These are phyloP conservation scores for Curvularia hawaiiensis DNA, from an alignment of 2,329 filamentous ascomycete genomes.

Conservation along the genomic window DNA sequence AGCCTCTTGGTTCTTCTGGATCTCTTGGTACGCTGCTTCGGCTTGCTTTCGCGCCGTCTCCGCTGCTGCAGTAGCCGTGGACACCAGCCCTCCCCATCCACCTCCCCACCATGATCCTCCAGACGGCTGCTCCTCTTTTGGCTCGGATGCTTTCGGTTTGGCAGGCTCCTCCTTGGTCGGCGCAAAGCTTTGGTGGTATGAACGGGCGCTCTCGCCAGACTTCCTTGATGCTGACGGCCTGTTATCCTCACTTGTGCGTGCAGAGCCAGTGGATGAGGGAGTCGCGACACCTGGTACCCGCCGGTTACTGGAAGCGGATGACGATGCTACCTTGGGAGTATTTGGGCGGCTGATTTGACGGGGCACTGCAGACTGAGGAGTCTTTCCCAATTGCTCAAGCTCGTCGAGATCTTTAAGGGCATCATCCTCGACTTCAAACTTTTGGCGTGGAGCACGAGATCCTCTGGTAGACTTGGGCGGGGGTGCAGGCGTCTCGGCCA, in stretches of 20 bases:
- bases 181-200: conserved; percentile 73
- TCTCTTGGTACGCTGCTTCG: conserved; percentile 90
- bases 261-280: conserved; percentile 48
- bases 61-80: conserved; percentile 80
- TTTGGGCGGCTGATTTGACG: conserved; percentile 71
- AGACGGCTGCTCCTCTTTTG: conserved; percentile 53
- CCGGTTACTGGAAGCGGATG: conserved; percentile 49
- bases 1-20: conserved; percentile 94
- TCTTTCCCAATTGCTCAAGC: conserved; percentile 58
- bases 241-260: conserved; percentile 68
- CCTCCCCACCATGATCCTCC: conserved; percentile 64
- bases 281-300: conserved; percentile 41
- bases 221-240: conserved; percentile 63
- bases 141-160: conserved; percentile 56
- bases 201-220: conserved; percentile 77
- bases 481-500: conserved; percentile 41
- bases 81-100: conserved; percentile 79
- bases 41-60: conserved; percentile 88
- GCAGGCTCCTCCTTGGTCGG: conserved; percentile 58
- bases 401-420: conserved; percentile 87
- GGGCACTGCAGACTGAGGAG: conserved; percentile 62
- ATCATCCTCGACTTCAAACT: conserved; percentile 62
- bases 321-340: conserved; percentile 71
- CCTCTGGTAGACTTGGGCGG: conserved; percentile 49
- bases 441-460: conserved; percentile 51